Evolutionary conservation across 2,329 filamentous ascomycete genomes (phyloP), one percentile per base, ranked within the genome.

Genomic region (Ceratocystis cacaofunesta): DNA sequence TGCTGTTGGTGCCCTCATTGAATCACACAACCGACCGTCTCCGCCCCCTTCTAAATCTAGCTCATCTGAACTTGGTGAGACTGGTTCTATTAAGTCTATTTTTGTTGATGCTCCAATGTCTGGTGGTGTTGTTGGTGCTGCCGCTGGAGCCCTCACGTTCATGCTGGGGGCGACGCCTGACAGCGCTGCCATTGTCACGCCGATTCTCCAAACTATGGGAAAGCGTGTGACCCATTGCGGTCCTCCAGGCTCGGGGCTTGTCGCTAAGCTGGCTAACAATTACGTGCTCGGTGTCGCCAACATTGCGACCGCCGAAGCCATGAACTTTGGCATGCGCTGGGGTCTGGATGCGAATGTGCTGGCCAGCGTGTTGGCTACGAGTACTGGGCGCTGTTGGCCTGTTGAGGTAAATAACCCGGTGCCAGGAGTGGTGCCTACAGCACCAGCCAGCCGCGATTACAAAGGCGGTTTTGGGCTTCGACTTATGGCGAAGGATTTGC

Each of bases 51-150:
- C 36, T 41, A 5, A 15, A 15, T 1, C 10, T 15, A 41, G 8
- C 36, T 41, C 36, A 12, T 12, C 12, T 5, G 36, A 41, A 15
- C 36, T 12, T 41, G 36, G 12, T 2, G 36, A 41, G 36, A 41
- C 36, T 25, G 41, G 10, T 10, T n/a, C 46, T n/a, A 3, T 19
- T 10, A 22, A 43, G 28, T 50, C 61, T 48, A 12, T 80, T 63
- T 96, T 97, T 72, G 86, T 96, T 67, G 94, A 99, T 73, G 92
- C 94, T 2, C 94, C 94, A 57, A 96, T 99, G 87, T 97, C 92
- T 0, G 94, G 94, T 61, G 94, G 94, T 62, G 92, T 96, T 0
- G 90, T 97, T 4, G 94, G 92, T 55, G 94, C 94, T 10, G 80
- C 85, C 5, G 90, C 90, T 12, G 94, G 88, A 43, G 92, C 90